These are phyloP conservation scores for Cordyceps fumosorosea DNA, from an alignment of 2,329 filamentous ascomycete species.

Conservation along the genomic window DNA sequence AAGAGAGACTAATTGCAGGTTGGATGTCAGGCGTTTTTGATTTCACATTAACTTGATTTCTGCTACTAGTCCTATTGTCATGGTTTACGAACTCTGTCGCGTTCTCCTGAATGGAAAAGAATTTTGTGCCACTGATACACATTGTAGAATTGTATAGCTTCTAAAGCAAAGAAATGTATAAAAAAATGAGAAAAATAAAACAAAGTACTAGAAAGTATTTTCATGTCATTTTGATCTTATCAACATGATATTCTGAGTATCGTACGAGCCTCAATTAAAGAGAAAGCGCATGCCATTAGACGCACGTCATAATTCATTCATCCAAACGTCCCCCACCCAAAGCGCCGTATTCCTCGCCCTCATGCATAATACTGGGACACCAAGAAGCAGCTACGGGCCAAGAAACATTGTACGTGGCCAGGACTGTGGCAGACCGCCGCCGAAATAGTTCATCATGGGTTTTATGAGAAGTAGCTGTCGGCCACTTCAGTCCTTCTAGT, in stretches of 20 bases:
- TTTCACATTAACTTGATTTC: not conserved
- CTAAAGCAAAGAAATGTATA: not conserved
- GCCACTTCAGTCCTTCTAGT: not conserved
- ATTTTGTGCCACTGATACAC: not conserved
- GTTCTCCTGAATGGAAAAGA: not conserved
- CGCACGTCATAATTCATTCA: constrained; percentile 11
- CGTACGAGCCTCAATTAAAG: not conserved
- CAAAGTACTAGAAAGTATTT: not conserved
- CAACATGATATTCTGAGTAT: not conserved
- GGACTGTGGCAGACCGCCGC: not conserved
- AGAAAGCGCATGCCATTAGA: not conserved
- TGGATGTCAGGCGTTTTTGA: not conserved
- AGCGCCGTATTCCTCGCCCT: constrained; percentile 4
- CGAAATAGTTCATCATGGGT: not conserved
- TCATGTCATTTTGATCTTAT: not conserved
- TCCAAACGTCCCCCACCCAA: not conserved
- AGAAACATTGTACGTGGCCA: not conserved
- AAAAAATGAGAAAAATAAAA: not conserved
- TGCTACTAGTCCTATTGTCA: not conserved
- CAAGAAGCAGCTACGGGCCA: not conserved
- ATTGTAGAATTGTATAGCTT: not conserved
- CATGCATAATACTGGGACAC: not conserved
- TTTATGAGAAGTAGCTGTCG: not conserved
- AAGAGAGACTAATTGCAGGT: constrained; percentile 30
- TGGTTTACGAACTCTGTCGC: no score